A percentile compares a stretch with the other conserved stretches of the same genome.
These are phyloP conservation scores for Termitomyces sp. DNA, from an alignment of 768 basidiomycete genomes.

Conservation along the genomic window DNA sequence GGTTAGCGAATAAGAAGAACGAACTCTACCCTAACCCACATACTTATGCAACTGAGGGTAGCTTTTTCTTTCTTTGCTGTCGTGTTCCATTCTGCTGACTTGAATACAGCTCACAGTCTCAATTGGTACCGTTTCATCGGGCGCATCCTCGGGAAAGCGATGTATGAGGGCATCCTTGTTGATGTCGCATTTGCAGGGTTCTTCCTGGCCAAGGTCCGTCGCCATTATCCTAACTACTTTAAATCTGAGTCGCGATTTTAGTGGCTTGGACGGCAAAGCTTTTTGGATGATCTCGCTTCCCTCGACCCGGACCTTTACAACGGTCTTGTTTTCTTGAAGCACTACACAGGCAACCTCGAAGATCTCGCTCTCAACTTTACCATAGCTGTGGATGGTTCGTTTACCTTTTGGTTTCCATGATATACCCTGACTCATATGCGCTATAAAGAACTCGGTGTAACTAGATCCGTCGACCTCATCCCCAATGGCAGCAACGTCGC, in stretches of 20 bases:
- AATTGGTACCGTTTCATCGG: slow-evolving; percentile 95
- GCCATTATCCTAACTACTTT: not conserved
- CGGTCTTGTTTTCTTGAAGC: slow-evolving; percentile 89
- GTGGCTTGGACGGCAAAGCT: slow-evolving; percentile 92
- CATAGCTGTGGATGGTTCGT: slow-evolving; percentile 75
- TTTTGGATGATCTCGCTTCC: slow-evolving; percentile 88
- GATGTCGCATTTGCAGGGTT: slow-evolving; percentile 95
- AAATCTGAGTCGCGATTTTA: slow-evolving; percentile 18
- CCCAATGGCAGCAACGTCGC: slow-evolving; percentile 76
- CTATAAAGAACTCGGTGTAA: slow-evolving; percentile 70
- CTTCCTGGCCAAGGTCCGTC: slow-evolving; percentile 77
- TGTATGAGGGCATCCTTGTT: slow-evolving; percentile 94
- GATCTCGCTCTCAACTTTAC: slow-evolving; percentile 90
- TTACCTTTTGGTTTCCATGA: not conserved
- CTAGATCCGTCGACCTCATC: slow-evolving; percentile 71
- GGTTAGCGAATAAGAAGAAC: slow-evolving; percentile 87
- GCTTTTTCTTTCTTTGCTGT: slow-evolving; percentile 19
- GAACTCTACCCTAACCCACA: slow-evolving; percentile 96
- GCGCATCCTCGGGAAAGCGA: slow-evolving; percentile 88
- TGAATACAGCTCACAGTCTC: slow-evolving; percentile 62
- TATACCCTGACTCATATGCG: not conserved
- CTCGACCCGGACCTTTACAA: slow-evolving; percentile 91
- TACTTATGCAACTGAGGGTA: slow-evolving; percentile 83
- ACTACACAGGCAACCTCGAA: slow-evolving; percentile 80
- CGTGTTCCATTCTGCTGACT: not conserved